Percentiles rank a stretch among this genome's conserved stretches.
Evolutionary conservation across 768 basidiomycete genomes (phyloP).

Genomic region (Dendrothele bispora): DNA sequence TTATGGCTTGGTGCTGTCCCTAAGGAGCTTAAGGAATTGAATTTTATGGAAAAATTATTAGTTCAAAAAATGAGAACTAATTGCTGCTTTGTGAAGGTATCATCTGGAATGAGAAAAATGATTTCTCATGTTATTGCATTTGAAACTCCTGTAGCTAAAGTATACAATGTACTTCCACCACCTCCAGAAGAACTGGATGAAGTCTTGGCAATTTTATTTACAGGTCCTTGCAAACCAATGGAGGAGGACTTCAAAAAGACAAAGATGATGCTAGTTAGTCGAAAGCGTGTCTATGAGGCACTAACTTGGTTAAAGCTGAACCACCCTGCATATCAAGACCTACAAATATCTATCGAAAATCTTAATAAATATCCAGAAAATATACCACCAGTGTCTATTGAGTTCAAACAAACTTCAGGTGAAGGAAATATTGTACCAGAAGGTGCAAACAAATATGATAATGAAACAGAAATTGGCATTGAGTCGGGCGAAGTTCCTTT

Average conservation of each 20-base stretch:
- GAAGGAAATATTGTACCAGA: slow-evolving; percentile 7
- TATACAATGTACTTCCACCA: not conserved
- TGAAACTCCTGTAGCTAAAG: too few species aligned
- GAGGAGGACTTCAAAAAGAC: too few species aligned
- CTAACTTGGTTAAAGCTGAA: not conserved
- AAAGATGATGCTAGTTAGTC: not conserved
- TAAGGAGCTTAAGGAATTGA: slow-evolving; percentile 11
- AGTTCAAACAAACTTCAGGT: too few species aligned
- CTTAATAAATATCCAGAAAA: slow-evolving; percentile 4
- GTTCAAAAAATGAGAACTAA: too few species aligned
- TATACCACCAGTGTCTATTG: not conserved
- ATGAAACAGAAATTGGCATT: slow-evolving; percentile 20
- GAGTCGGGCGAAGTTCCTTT: slow-evolving; percentile 32
- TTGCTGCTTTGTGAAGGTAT: too few species aligned
- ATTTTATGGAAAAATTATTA: too few species aligned
- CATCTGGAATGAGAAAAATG: too few species aligned
- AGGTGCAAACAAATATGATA: slow-evolving; percentile 10
- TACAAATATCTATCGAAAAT: not conserved
- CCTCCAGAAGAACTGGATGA: too few species aligned
- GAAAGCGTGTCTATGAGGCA: not conserved
- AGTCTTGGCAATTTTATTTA: too few species aligned
- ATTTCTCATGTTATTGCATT: too few species aligned
- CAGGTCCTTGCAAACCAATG: too few species aligned
- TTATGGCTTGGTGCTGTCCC: not conserved
- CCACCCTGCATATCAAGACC: not conserved